Evolutionary conservation across 225 moss, liverwort and hornwort species (phyloP).

Genomic region (Pseudoscleropodium purum): DNA sequence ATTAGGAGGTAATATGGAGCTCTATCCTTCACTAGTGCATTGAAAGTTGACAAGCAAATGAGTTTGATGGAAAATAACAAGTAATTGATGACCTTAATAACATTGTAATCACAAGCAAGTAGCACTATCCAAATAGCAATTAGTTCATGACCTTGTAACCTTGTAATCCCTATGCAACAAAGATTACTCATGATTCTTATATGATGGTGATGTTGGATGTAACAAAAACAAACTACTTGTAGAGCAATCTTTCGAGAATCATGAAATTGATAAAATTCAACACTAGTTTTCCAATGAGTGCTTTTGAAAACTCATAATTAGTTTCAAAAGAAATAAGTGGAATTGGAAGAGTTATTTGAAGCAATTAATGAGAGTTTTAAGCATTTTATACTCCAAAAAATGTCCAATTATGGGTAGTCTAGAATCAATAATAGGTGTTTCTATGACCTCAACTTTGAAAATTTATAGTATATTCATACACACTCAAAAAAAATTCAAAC

Average conservation of each 20-base stretch:
- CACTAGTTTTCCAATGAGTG: too few species aligned
- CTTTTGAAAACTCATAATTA: neutral
- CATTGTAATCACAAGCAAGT: too few species aligned
- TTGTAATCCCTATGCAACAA: neutral
- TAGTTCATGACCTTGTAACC: neutral
- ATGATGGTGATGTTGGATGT: neutral
- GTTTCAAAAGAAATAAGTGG: accelerated
- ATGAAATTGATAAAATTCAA: neutral
- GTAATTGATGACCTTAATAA: too few species aligned
- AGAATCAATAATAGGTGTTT: neutral
- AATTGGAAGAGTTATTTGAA: neutral
- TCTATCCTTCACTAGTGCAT: too few species aligned
- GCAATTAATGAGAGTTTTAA: neutral
- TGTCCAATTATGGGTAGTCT: too few species aligned
- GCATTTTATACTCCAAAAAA: neutral
- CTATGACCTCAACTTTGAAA: neutral
- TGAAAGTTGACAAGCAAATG: too few species aligned
- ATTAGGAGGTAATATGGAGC: too few species aligned
- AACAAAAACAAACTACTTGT: neutral
- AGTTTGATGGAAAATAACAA: too few species aligned
- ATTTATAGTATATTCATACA: neutral
- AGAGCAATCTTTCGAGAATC: neutral
- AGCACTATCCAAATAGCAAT: too few species aligned
- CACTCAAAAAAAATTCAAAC: neutral
- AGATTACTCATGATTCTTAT: neutral